Percentiles rank a stretch among this genome's conserved stretches.
These are phyloP conservation scores for Fusarium goolgardi DNA, from an alignment of 2,329 filamentous ascomycete species.

Conservation along the genomic window DNA sequence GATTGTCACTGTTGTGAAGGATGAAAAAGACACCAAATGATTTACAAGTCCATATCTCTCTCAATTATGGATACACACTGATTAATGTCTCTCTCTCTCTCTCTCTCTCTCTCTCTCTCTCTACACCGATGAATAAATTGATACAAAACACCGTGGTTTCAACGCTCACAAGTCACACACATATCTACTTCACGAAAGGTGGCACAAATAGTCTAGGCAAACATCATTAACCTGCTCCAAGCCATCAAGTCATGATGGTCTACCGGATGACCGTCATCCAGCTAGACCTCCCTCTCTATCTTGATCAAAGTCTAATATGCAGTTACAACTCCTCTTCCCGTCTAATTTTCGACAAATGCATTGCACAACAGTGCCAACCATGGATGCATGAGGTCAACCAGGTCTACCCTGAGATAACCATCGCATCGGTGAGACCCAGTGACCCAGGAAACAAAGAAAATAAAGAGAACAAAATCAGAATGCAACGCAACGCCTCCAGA, in stretches of 20 bases:
- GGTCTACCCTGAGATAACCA: slow-evolving; percentile 35
- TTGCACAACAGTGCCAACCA: slow-evolving; percentile 50
- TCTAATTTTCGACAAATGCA: slow-evolving; percentile 55
- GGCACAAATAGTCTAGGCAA: slow-evolving; percentile 42
- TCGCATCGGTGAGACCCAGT: slow-evolving; percentile 38
- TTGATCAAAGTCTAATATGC: slow-evolving; percentile 56
- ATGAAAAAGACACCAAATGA: slow-evolving; percentile 30
- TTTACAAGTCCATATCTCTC: background rate
- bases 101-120: background rate
- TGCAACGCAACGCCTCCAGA: slow-evolving; percentile 57
- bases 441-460: slow-evolving; percentile 46
- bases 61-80: no score
- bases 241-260: slow-evolving; percentile 52
- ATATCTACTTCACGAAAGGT: slow-evolving; percentile 22
- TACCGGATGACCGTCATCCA: slow-evolving; percentile 46
- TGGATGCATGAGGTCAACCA: slow-evolving; percentile 47
- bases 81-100: background rate
- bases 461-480: slow-evolving; percentile 46
- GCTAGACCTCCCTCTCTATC: slow-evolving; percentile 52
- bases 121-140: background rate
- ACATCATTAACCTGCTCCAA: slow-evolving; percentile 52
- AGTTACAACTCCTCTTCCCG: slow-evolving; percentile 52
- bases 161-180: background rate
- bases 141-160: background rate
- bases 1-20: slow-evolving; percentile 68